Evolutionary conservation across 345 rosid genomes (phyloP).

Genomic region (Arabis alpina): DNA sequence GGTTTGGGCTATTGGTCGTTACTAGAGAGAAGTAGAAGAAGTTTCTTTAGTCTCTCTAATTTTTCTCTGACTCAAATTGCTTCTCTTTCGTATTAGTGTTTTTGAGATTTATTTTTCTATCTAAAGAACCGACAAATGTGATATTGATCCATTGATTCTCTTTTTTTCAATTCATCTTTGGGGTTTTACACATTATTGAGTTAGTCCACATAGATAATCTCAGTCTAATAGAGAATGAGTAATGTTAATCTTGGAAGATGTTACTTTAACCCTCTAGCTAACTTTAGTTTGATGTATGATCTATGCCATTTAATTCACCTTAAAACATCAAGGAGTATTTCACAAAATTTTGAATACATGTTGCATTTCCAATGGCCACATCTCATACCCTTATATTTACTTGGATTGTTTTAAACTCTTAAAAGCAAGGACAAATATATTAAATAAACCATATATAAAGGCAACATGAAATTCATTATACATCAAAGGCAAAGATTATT

Average conservation of each 20-base stretch:
- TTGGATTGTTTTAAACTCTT: too few relatives aligned
- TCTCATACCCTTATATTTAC: too few relatives aligned
- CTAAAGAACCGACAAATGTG: conserved; percentile 5
- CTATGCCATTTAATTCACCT: too few relatives aligned
- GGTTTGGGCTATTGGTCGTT: conserved; percentile 44
- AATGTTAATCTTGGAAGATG: background rate
- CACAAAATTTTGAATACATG: too few relatives aligned
- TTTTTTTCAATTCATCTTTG: conserved; percentile 14
- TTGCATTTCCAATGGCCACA: too few relatives aligned
- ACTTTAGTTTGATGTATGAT: too few relatives aligned
- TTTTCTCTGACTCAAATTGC: conserved; percentile 5
- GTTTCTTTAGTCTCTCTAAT: conserved; percentile 2
- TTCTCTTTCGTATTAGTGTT: conserved; percentile 21
- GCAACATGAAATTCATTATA: too few relatives aligned
- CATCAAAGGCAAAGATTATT: too few relatives aligned
- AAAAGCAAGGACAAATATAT: too few relatives aligned
- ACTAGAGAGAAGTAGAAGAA: conserved; percentile 25
- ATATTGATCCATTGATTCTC: conserved; percentile 26
- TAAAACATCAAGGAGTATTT: too few relatives aligned
- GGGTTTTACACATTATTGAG: background rate
- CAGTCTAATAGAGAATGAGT: background rate
- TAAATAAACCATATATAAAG: too few relatives aligned
- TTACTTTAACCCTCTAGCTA: too few relatives aligned
- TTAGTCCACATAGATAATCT: background rate
- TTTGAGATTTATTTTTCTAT: conserved; percentile 19